Percentiles rank a stretch among this genome's conserved stretches.
These are phyloP conservation scores for Hebeloma cylindrosporum DNA, from an alignment of 768 basidiomycete genomes.

Conservation along the genomic window DNA sequence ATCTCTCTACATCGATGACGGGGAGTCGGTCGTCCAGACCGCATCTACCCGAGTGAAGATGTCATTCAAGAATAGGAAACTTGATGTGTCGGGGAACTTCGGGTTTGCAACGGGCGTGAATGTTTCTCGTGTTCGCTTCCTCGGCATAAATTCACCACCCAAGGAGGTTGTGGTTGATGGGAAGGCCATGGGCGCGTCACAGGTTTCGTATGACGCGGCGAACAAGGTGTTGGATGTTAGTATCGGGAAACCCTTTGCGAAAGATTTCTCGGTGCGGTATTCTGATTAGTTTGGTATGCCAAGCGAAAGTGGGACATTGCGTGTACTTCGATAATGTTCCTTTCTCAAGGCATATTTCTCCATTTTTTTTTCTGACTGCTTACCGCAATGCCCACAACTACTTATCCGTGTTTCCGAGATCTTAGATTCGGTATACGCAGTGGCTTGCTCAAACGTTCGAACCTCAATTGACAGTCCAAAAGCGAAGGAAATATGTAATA, in stretches of 20 bases:
- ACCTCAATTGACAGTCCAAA: too few relatives aligned
- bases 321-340: too few relatives aligned
- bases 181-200: slow-evolving; percentile 18
- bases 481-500: too few relatives aligned
- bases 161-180: slow-evolving; percentile 31
- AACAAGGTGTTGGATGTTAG: slow-evolving; percentile 46
- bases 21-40: slow-evolving; percentile 45
- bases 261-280: slow-evolving; percentile 15
- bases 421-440: too few relatives aligned
- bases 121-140: slow-evolving; percentile 36
- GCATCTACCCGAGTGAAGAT: slow-evolving; percentile 34
- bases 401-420: too few relatives aligned
- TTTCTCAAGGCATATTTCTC: too few relatives aligned
- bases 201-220: slow-evolving; percentile 34
- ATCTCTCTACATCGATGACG: slow-evolving; percentile 63
- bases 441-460: too few relatives aligned
- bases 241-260: slow-evolving; percentile 36
- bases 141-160: slow-evolving; percentile 34
- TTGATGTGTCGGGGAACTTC: slow-evolving; percentile 39
- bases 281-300: too few relatives aligned
- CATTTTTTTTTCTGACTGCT: too few relatives aligned
- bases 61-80: slow-evolving; percentile 27
- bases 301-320: too few relatives aligned
- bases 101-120: slow-evolving; percentile 39
- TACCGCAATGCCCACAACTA: too few relatives aligned